Evolutionary conservation across 2,329 filamentous ascomycete genomes (phyloP).

Genomic region (Penicillium sp.): DNA sequence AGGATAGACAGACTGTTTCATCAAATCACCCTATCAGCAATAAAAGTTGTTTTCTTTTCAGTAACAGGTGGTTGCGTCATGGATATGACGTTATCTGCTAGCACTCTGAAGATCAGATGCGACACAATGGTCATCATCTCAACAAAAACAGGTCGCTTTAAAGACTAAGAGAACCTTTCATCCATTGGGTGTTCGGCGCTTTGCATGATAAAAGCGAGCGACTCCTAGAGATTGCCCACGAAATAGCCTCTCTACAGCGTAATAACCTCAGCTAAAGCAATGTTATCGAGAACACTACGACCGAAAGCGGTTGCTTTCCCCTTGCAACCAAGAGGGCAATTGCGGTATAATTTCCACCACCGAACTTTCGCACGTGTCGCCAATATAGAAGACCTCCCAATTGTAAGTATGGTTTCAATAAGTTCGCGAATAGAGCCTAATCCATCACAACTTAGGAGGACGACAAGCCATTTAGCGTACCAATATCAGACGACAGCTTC

Average conservation of each 20-base stretch:
- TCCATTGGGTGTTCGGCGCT: too few species aligned
- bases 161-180: too few species aligned
- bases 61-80: constrained; percentile 19
- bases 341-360: constrained; percentile 3
- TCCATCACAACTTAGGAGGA: constrained; percentile 67
- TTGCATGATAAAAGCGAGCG: too few species aligned
- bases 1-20: too few species aligned
- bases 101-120: too few species aligned
- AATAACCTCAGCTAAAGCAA: neutral
- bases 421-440: neutral
- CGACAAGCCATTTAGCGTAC: constrained; percentile 84
- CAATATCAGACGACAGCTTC: constrained; percentile 92
- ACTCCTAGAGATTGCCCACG: neutral
- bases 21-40: too few species aligned
- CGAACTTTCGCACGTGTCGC: constrained; percentile 25
- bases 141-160: too few species aligned
- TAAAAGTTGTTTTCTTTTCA: neutral
- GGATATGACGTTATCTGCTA: constrained; percentile 1
- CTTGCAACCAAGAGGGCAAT: constrained; percentile 2
- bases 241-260: neutral
- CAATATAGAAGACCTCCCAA: constrained; percentile 20
- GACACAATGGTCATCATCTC: neutral
- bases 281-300: constrained; percentile 21
- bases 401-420: constrained; percentile 14
- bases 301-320: neutral